Conservation (phyloP, 2,329 filamentous ascomycete species). For the Phymatotrichopsis omnivora region DNA sequence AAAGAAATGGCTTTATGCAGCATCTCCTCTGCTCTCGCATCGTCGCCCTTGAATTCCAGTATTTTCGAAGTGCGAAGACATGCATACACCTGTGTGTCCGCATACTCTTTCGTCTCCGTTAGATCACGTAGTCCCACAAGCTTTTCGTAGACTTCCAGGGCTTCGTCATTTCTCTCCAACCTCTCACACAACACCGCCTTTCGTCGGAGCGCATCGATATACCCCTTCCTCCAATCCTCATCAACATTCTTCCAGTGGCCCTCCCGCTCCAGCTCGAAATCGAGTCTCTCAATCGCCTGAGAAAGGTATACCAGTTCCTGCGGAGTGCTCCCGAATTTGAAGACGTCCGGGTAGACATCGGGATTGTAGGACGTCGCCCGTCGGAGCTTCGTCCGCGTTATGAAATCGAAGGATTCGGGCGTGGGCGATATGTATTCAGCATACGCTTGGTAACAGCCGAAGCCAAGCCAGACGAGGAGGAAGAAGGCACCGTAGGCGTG, state of each 20-base stretch:
- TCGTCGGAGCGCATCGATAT: neutral
- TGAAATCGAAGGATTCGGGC: neutral
- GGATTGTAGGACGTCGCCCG: slow-evolving; percentile 1
- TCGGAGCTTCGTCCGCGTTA: slow-evolving; percentile 7
- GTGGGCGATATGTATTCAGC: slow-evolving; percentile 14
- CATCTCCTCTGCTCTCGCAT: slow-evolving; percentile 2
- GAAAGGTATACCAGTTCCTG: neutral
- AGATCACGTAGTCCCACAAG: neutral
- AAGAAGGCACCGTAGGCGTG: slow-evolving; percentile 15
- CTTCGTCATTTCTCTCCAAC: neutral
- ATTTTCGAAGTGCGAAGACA: slow-evolving; percentile 15
- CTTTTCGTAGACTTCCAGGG: neutral
- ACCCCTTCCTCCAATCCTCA: slow-evolving; percentile 4
- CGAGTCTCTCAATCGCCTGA: neutral
- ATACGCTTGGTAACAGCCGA: neutral
- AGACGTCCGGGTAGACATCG: neutral
- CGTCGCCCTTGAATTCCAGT: slow-evolving; percentile 10
- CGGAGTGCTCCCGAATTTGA: neutral
- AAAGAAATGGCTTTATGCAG: slow-evolving; percentile 4
- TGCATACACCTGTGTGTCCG: slow-evolving; percentile 7
- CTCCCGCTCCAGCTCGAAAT: slow-evolving; percentile 6
- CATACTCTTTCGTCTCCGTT: neutral
- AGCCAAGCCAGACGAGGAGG: slow-evolving; percentile 5
- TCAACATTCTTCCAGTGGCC: neutral
- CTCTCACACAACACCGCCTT: slow-evolving; percentile 12